Conservation (phyloP, 768 basidiomycete species). For the Boletus insuetus region DNA sequence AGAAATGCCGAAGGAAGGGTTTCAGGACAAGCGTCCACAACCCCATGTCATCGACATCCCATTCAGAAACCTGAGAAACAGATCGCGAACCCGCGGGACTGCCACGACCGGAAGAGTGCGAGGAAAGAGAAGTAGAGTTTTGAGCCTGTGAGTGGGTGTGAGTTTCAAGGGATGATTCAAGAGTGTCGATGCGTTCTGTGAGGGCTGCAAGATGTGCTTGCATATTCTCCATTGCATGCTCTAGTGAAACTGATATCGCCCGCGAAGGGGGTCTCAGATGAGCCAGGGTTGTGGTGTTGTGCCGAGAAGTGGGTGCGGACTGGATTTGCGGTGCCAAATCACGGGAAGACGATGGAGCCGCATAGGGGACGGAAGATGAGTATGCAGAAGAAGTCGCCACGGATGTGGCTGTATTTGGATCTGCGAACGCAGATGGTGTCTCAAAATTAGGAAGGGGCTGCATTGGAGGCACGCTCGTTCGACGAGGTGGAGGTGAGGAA, state of each 20-base stretch:
- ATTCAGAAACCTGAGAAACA: slow-evolving; percentile 34
- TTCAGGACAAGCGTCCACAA: slow-evolving; percentile 76
- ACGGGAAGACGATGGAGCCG: slow-evolving; percentile 38
- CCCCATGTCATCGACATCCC: slow-evolving; percentile 81
- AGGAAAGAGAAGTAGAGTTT: slow-evolving; percentile 41
- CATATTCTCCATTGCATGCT: slow-evolving; percentile 74
- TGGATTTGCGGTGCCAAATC: slow-evolving; percentile 39
- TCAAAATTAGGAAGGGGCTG: slow-evolving; percentile 73
- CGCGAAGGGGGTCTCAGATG: slow-evolving; percentile 46
- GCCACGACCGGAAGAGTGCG: slow-evolving; percentile 40
- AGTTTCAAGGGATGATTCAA: slow-evolving; percentile 44
- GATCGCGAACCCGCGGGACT: slow-evolving; percentile 38
- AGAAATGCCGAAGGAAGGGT: slow-evolving; percentile 55
- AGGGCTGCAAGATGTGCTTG: slow-evolving; percentile 82
- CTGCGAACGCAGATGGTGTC: slow-evolving; percentile 71
- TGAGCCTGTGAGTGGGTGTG: slow-evolving; percentile 32
- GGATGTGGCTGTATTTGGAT: slow-evolving; percentile 37
- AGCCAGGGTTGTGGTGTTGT: slow-evolving; percentile 32
- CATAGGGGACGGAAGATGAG: slow-evolving; percentile 37
- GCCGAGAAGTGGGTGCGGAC: slow-evolving; percentile 33
- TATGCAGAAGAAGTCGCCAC: slow-evolving; percentile 38
- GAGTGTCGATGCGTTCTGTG: slow-evolving; percentile 74
- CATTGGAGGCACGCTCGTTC: slow-evolving; percentile 48
- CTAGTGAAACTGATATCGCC: slow-evolving; percentile 39
- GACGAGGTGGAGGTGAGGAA: slow-evolving; percentile 50